Evolutionary conservation across 2,329 filamentous ascomycete genomes (phyloP).

Genomic region (Ambrosiella xylebori): DNA sequence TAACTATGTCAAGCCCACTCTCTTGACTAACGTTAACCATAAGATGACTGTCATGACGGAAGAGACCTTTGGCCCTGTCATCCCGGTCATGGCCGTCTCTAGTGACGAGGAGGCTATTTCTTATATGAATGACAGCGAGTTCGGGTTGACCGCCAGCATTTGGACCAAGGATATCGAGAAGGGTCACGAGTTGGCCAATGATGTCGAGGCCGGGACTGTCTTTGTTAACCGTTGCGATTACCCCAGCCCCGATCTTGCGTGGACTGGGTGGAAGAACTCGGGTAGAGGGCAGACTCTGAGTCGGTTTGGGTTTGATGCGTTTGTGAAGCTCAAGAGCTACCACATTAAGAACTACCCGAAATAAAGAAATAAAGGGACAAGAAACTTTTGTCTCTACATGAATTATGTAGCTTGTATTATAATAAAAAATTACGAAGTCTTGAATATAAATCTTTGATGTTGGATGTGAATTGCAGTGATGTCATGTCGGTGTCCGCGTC

Average conservation of each 20-base stretch:
- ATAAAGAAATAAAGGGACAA: conserved; percentile 19
- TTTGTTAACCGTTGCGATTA: conserved; percentile 93
- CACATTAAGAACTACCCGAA: conserved; percentile 72
- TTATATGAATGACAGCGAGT: conserved; percentile 89
- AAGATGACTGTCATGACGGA: conserved; percentile 79
- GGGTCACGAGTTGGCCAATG: conserved; percentile 59
- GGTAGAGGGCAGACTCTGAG: conserved; percentile 82
- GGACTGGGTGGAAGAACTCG: conserved; percentile 96
- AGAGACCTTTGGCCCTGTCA: conserved; percentile 87
- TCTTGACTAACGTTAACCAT: conserved; percentile 65
- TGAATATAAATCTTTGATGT: background rate
- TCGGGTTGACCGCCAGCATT: conserved; percentile 87
- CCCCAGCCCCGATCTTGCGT: conserved; percentile 81
- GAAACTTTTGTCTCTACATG: background rate
- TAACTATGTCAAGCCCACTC: conserved; percentile 76
- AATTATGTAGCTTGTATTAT: background rate
- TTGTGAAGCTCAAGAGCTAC: conserved; percentile 90
- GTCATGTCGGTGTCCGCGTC: too few species aligned
- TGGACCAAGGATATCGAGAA: conserved; percentile 77
- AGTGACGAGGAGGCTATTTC: conserved; percentile 63
- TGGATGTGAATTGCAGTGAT: background rate
- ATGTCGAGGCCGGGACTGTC: conserved; percentile 82
- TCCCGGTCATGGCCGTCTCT: conserved; percentile 75
- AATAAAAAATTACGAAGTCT: background rate
- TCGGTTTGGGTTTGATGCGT: conserved; percentile 83